These are phyloP conservation scores for Boletus speciosus DNA, from an alignment of 768 basidiomycete genomes.

Conservation along the genomic window DNA sequence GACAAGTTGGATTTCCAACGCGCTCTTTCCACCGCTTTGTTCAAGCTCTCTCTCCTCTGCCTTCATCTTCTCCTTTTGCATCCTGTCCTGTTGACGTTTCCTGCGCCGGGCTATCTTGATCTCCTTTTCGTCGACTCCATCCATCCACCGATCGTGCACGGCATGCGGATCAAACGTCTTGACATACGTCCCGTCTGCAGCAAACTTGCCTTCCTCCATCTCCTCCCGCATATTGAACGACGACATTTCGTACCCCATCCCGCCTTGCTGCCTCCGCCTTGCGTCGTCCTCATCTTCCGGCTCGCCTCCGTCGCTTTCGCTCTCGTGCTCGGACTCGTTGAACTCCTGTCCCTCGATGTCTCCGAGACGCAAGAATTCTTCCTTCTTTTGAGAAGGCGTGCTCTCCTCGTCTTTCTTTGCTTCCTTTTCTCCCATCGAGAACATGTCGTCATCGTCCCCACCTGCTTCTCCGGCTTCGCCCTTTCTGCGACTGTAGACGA, in stretches of 20 bases:
- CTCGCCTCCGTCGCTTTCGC: conserved; percentile 41
- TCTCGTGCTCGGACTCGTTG: conserved; percentile 32
- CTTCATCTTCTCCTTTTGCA: conserved; percentile 62
- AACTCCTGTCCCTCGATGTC: conserved; percentile 99
- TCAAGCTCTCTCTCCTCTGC: conserved; percentile 74
- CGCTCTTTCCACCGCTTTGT: conserved; percentile 61
- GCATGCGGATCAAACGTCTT: conserved; percentile 86
- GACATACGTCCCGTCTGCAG: conserved; percentile 86
- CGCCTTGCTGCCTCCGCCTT: conserved; percentile 68
- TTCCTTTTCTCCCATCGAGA: conserved; percentile 61
- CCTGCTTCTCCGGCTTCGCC: conserved; percentile 49
- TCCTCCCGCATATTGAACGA: conserved; percentile 99
- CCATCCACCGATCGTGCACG: conserved; percentile 95
- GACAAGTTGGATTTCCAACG: conserved; percentile 66
- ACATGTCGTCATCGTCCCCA: conserved; percentile 78
- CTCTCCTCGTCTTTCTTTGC: conserved; percentile 45
- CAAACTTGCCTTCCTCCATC: conserved; percentile 97
- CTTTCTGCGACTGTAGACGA: conserved; percentile 75
- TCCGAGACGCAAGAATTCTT: conserved; percentile 78
- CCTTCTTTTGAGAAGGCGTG: conserved; percentile 51
- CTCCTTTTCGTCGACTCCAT: conserved; percentile 77
- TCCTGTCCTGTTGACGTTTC: conserved; percentile 72
- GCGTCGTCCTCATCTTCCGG: conserved; percentile 73
- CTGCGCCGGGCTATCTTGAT: conserved; percentile 78
- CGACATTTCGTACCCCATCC: conserved; percentile 92